Base-by-base conservation (phyloP, 2,329 filamentous ascomycete genomes). In the Calonectria multiphialidica region DNA sequence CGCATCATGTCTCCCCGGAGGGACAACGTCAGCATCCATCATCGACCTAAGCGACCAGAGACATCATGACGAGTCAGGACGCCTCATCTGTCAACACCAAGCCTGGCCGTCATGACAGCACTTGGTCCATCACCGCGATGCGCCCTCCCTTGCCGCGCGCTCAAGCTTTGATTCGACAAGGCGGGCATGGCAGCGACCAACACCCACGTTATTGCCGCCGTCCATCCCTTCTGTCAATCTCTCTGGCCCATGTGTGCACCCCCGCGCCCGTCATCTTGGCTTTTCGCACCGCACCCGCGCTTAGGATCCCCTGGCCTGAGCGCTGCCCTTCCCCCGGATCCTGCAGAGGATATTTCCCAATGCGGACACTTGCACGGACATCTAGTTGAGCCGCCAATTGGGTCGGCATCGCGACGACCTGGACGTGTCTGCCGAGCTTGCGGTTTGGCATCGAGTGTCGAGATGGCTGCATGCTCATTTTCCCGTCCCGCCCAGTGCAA, bases 241-340 rank as follows among this genome's bases (percentile, higher is more conserved):
- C 35, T 45, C 37, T 55, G 63, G 63, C 63, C 63, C 68, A 30
- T 62, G 62, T 50, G 28, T 59, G 30, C 63, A 45, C 35, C 63
- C 68, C 68, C 42, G 44, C 66, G 53, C 42, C 35, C 40, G 37
- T 53, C 55, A 57, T 42, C 49, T 33, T 44, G 49, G 33, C 49
- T 53, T 30, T 30, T 30, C 2, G 28, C 28, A 47, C 47, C 33
- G 50, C 53, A 42, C 61, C 47, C 59, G 68, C 61, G 61, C 50
- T 50, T n/a, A 63, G 68, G 53, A 71, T 67, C 64, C 57, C 69
- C 57, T 71, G 69, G 69, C 64, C 69, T 63, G 40, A 71, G 69
- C 69, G 63, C 53, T 47, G 35, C 45, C 28, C 10, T 66, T 44
- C 53, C 66, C 57, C 66, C 53, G 30, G 53, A 62, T 62, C 63